Base-by-base conservation (phyloP, 164 flowering plant species). In the Magnolia changhungtana region DNA sequence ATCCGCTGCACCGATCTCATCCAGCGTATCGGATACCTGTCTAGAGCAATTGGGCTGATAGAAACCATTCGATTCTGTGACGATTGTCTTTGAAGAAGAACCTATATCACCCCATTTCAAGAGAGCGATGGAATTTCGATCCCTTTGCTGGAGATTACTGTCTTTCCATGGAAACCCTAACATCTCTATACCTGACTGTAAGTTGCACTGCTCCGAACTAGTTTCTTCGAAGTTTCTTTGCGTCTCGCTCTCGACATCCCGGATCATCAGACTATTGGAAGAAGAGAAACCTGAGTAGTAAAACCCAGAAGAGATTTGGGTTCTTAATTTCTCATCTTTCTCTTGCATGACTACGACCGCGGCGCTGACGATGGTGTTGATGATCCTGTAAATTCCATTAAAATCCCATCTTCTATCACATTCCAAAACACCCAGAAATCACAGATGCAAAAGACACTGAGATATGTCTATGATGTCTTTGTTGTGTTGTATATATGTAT, bases 121-220 rank as follows among this genome's bases (percentile, higher is more conserved):
- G 77, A 69, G 65, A 71, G 51, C 76, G 63, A 58, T 19, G 11
- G 87, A 72, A 72, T 71, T 79, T 18, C 31, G 29, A 24, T 83
- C 76, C 64, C 75, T 74, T 1, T 65, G 55, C 65, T 58, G 74
- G 4, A 45, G 24, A 58, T 69, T 37, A 0, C 45, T 37, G 45
- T 37, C 69, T 50, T 79, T 79, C 19, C 80, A 72, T 9, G 80
- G 77, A 37, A 77, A 66, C 49, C 77, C 73, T 50, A 89, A 79
- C 88, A 88, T 87, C 73, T 88, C 92, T 86, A 87, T 84, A 71
- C 84, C 77, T n/a, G 79, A 63, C 74, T 82, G 67, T 63, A 75
- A 65, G 27, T 79, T 69, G 83, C 67, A 45, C 74, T 75, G 1
- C 72, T 78, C 78, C 27, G 71, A 13, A 51, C 27, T 72, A 7